Conservation (phyloP, 2,329 filamentous ascomycete genomes). For the Pezizomycotina sp. region DNA sequence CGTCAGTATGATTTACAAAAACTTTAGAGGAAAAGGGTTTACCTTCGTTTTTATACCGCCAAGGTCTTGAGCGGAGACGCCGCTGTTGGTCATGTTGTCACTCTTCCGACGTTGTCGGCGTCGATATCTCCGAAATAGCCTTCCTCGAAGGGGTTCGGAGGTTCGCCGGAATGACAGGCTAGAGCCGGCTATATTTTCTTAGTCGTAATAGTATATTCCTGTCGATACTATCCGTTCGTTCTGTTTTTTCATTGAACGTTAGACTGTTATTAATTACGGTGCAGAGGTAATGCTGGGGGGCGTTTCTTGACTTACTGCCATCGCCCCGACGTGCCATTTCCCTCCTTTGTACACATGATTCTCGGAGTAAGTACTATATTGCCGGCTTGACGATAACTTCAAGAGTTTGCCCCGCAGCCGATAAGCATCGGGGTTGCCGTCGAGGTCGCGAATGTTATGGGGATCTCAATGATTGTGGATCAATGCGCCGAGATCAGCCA, state of each 20-base stretch:
- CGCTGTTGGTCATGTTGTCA: constrained; percentile 9
- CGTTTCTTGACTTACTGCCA: constrained; percentile 1
- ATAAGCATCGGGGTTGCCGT: no score
- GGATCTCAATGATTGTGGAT: no score
- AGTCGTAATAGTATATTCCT: constrained; percentile 8
- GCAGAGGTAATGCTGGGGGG: no score
- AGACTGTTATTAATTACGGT: no score
- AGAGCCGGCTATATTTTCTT: constrained; percentile 2
- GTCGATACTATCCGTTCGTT: constrained; percentile 8
- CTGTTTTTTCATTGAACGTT: constrained; percentile 2
- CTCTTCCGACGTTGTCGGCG: constrained; percentile 10
- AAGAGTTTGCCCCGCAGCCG: constrained; percentile 1
- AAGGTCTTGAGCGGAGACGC: constrained; percentile 3
- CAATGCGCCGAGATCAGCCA: no score
- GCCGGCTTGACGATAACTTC: constrained; percentile 7
- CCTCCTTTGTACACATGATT: constrained; percentile 2
- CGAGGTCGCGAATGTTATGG: no score
- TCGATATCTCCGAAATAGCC: constrained; percentile 4
- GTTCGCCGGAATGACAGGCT: constrained; percentile 5
- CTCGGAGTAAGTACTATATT: constrained; percentile 1
- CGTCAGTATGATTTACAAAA: no score
- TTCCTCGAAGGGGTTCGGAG: constrained; percentile 2
- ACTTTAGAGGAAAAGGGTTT: not conserved
- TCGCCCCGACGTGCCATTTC: constrained; percentile 4
- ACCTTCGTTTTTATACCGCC: constrained; percentile 4